Percentiles rank a stretch among this genome's conserved stretches.
These are phyloP conservation scores for Aspergillus candidus DNA, from an alignment of 2,329 filamentous ascomycete genomes.

Conservation along the genomic window DNA sequence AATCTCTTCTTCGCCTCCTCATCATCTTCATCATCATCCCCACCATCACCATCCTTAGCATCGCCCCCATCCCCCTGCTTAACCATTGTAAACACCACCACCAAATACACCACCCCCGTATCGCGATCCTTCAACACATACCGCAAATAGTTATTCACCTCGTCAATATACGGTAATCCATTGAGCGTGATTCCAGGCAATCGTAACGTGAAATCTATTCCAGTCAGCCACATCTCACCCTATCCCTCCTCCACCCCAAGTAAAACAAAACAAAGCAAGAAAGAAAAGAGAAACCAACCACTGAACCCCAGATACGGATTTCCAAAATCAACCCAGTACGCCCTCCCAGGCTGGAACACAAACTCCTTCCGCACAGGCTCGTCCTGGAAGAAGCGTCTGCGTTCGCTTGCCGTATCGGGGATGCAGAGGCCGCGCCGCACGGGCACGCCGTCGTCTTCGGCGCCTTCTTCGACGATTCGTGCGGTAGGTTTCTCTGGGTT, in stretches of 20 bases:
- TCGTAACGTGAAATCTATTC: constrained; percentile 33
- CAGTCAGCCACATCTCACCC: not conserved
- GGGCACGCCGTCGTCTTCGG: constrained; percentile 48
- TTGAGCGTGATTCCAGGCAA: constrained; percentile 33
- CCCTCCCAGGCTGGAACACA: constrained; percentile 55
- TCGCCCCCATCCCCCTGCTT: constrained; percentile 27
- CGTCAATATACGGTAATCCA: constrained; percentile 39
- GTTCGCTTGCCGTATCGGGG: constrained; percentile 47
- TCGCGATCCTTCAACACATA: constrained; percentile 81
- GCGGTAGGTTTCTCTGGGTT: too few species aligned
- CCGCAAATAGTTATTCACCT: constrained; percentile 77
- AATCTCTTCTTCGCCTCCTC: constrained; percentile 17
- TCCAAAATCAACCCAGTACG: constrained; percentile 69
- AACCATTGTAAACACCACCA: constrained; percentile 73
- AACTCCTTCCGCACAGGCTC: constrained; percentile 52
- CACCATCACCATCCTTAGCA: constrained; percentile 1
- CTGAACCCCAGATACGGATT: constrained; percentile 91
- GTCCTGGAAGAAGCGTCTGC: constrained; percentile 58
- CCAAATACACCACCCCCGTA: constrained; percentile 70
- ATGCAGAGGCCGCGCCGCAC: constrained; percentile 45
- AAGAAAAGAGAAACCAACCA: constrained; percentile 35
- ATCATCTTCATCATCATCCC: constrained; percentile 1
- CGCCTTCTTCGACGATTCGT: constrained; percentile 58
- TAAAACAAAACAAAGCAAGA: not conserved
- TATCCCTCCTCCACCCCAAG: too few species aligned